A percentile compares a stretch with the other conserved stretches of the same genome.
Evolutionary conservation across 179 eudicot species (phyloP).

Genomic region (Amaranthus tricolor): DNA sequence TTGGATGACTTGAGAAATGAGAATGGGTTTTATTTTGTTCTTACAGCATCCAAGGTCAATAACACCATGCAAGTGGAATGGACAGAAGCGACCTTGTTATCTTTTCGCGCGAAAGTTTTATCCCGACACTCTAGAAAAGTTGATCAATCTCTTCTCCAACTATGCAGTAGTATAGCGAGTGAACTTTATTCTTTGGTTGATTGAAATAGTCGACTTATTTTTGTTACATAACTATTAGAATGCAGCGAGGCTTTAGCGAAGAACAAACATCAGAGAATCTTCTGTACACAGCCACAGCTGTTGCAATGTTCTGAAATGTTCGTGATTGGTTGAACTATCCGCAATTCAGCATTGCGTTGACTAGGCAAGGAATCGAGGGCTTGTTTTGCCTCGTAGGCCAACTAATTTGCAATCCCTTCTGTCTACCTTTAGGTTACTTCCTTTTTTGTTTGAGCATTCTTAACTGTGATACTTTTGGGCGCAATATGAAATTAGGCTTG

Average conservation of each 20-base stretch:
- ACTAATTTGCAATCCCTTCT: constrained; percentile 11
- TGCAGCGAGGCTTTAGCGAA: constrained; percentile 11
- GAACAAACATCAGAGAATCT: background rate
- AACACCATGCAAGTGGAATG: constrained; percentile 49
- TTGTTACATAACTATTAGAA: constrained; percentile 22
- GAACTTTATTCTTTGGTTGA: constrained; percentile 32
- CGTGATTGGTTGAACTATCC: constrained; percentile 9
- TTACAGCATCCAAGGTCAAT: constrained; percentile 29
- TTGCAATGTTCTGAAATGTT: constrained; percentile 6
- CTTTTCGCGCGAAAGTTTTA: constrained; percentile 47
- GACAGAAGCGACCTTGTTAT: constrained; percentile 48
- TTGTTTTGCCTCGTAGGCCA: constrained; percentile 17
- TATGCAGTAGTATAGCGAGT: constrained; percentile 42
- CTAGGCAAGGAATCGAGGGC: constrained; percentile 14
- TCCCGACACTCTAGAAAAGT: constrained; percentile 38
- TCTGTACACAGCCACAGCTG: constrained; percentile 12
- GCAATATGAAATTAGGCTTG: constrained; percentile 12
- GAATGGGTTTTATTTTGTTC: constrained; percentile 9
- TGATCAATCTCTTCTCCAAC: constrained; percentile 45
- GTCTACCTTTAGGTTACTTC: background rate
- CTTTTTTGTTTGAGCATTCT: constrained; percentile 3
- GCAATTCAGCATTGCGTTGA: constrained; percentile 24
- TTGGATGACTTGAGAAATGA: constrained; percentile 9
- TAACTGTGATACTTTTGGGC: constrained; percentile 11
- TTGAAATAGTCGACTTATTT: constrained; percentile 27